Evolutionary conservation across 768 basidiomycete genomes (phyloP).

Genomic region (Suillus variegatus): DNA sequence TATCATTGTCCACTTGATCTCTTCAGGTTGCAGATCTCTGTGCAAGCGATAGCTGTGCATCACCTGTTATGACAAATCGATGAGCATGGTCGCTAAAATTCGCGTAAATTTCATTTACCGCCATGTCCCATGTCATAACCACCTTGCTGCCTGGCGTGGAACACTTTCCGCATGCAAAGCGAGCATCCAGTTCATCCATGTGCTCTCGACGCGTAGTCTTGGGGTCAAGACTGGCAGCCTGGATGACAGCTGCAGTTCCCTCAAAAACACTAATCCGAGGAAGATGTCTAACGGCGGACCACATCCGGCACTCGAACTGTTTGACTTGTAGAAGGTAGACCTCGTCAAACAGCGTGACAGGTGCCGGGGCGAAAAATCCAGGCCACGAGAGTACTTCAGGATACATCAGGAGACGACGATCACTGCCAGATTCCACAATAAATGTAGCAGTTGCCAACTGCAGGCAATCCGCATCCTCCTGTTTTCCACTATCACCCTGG

Average conservation of each 20-base stretch:
- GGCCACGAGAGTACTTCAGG: conserved; percentile 5
- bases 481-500: not conserved
- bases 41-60: conserved; percentile 1
- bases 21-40: not conserved
- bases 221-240: not conserved
- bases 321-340: not conserved
- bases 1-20: not conserved
- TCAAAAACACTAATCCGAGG: not conserved
- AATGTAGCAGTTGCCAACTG: conserved; percentile 6
- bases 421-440: not conserved
- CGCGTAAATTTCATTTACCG: not conserved
- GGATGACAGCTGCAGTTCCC: not conserved
- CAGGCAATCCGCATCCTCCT: not conserved
- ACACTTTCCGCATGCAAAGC: conserved; percentile 5
- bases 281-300: not conserved
- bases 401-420: conserved; percentile 1
- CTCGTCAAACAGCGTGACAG: not conserved
- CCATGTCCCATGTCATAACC: conserved; percentile 5
- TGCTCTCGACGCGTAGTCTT: conserved; percentile 3
- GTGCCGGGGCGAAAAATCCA: not conserved
- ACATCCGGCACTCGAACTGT: not conserved
- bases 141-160: conserved; percentile 1
- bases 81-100: not conserved
- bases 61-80: not conserved
- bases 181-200: conserved; percentile 6